phyloP scores from a whole-genome alignment of 1,284 basidiomycete genomes.

The Cutaneotrichosporon arboriforme region DNA sequence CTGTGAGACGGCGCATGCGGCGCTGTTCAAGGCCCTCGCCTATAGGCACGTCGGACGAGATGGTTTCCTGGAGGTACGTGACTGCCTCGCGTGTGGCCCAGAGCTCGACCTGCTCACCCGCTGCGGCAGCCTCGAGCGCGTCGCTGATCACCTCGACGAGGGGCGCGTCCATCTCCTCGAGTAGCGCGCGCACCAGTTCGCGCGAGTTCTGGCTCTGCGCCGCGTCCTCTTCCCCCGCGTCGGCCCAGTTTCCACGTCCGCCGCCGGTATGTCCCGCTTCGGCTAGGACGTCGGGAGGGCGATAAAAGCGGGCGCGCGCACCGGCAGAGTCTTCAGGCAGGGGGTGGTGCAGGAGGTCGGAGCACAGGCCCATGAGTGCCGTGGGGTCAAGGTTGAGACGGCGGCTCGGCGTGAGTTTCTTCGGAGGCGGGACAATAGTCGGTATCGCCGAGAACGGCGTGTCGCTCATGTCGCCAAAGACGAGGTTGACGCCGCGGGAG shows the following conservation, averaged over 20 bases:
- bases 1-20: slow-evolving; percentile 36
- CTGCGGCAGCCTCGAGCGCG: slow-evolving; percentile 10
- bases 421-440: slow-evolving; percentile 63
- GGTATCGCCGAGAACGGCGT: slow-evolving; percentile 46
- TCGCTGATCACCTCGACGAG: slow-evolving; percentile 61
- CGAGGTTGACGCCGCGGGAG: slow-evolving; percentile 52
- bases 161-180: slow-evolving; percentile 64
- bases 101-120: slow-evolving; percentile 53
- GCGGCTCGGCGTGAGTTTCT: slow-evolving; percentile 55
- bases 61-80: slow-evolving; percentile 45
- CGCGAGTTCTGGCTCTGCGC: slow-evolving; percentile 38
- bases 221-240: slow-evolving; percentile 10
- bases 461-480: slow-evolving; percentile 57
- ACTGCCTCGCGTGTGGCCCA: slow-evolving; percentile 73
- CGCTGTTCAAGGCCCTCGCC: slow-evolving; percentile 40
- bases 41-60: slow-evolving; percentile 27
- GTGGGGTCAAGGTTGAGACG: slow-evolving; percentile 74
- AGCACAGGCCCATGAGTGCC: slow-evolving; percentile 71
- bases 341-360: slow-evolving; percentile 69
- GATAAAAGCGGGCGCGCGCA: slow-evolving; percentile 60
- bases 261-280: slow-evolving; percentile 16
- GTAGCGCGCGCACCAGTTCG: slow-evolving; percentile 36
- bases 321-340: slow-evolving; percentile 55
- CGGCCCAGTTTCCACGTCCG: slow-evolving; percentile 52
- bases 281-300: slow-evolving; percentile 23